These are phyloP conservation scores for Cicer bijugum DNA, from an alignment of 306 rosid species.

Conservation along the genomic window DNA sequence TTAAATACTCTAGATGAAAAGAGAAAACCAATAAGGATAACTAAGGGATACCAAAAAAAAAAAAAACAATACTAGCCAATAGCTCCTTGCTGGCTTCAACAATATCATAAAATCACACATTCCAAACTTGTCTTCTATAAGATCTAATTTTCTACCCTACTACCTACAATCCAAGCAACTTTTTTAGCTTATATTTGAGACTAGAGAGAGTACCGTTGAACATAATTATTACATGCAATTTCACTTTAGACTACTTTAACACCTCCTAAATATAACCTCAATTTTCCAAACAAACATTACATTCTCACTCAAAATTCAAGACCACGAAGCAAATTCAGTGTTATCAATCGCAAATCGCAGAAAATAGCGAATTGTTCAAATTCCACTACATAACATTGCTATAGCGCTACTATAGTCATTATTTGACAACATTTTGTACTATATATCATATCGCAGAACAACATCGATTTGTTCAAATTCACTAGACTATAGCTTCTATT, in stretches of 20 bases:
- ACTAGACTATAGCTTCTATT: not conserved
- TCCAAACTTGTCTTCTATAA: not conserved
- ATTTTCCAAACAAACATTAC: slow-evolving; percentile 7
- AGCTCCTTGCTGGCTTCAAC: not conserved
- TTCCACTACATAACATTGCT: not conserved
- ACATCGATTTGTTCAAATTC: not conserved
- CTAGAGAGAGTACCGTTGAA: not conserved
- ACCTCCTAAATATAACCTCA: not conserved
- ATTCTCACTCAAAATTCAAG: slow-evolving; percentile 13
- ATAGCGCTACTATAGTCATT: not conserved
- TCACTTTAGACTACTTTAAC: not conserved
- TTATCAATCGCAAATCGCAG: not conserved
- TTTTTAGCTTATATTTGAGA: too few species aligned
- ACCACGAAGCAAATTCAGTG: not conserved
- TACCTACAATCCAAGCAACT: not conserved
- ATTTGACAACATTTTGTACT: not conserved
- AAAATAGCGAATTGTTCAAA: not conserved
- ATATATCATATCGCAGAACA: not conserved
- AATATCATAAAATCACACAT: slow-evolving; percentile 30
- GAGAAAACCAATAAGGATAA: not conserved
- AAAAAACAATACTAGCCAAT: not conserved
- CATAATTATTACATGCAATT: slow-evolving; percentile 4
- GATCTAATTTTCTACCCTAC: not conserved
- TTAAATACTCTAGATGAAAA: not conserved
- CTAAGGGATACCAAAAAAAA: not conserved